Percentiles rank a stretch among this genome's conserved stretches.
Evolutionary conservation across 2,329 filamentous ascomycete species (phyloP).

Genomic region (Teratosphaeria viscida): DNA sequence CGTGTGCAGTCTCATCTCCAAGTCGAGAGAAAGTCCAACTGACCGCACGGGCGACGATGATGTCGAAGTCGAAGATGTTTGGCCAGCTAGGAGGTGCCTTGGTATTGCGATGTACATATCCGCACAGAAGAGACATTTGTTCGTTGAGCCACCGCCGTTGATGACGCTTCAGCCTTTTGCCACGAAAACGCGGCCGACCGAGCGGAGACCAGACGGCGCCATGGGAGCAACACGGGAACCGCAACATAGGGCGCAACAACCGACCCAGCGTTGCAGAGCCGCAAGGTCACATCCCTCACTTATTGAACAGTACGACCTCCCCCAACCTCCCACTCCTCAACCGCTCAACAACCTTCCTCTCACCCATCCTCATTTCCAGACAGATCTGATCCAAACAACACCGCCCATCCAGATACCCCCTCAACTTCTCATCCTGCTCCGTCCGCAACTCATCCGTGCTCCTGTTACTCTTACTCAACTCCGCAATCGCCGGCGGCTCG

Average conservation of each 20-base stretch:
- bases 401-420: conserved; percentile 61
- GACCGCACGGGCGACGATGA: no score
- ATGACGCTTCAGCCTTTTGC: background rate
- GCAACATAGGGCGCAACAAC: background rate
- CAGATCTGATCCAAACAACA: conserved; percentile 77
- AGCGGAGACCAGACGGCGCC: background rate
- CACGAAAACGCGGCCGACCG: no score
- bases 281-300: conserved; percentile 6
- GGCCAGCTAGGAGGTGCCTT: no score
- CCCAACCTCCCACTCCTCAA: conserved; percentile 43
- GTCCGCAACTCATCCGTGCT: conserved; percentile 9
- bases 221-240: background rate
- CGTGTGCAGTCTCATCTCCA: no score
- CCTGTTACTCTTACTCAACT: conserved; percentile 23
- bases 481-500: conserved; percentile 13
- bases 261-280: background rate
- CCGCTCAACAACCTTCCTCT: conserved; percentile 59
- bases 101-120: no score
- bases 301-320: conserved; percentile 22
- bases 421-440: conserved; percentile 39
- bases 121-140: no score
- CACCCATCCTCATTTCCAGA: conserved; percentile 60
- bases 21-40: no score
- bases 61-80: no score
- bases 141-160: no score